A percentile compares a stretch with the other conserved stretches of the same genome.
Evolutionary conservation across 2,329 filamentous ascomycete genomes (phyloP).

Genomic region (Beauveria caledonica): DNA sequence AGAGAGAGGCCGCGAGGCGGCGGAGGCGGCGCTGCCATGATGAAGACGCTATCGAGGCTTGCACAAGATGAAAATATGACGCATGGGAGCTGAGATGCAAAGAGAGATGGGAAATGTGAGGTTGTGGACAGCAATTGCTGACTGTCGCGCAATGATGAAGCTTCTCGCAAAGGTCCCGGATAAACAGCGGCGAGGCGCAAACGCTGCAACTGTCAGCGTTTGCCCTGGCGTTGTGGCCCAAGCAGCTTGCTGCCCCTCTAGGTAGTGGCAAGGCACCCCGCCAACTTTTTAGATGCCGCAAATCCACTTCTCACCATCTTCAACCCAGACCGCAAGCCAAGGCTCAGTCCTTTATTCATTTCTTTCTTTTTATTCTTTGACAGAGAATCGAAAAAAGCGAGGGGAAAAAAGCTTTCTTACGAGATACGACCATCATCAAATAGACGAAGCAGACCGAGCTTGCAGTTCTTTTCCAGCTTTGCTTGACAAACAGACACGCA

Average conservation of each 20-base stretch:
- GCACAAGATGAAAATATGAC: background rate
- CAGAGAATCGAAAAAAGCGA: background rate
- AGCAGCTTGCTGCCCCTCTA: constrained; percentile 24
- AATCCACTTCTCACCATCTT: constrained; percentile 1
- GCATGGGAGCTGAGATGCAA: background rate
- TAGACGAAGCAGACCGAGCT: background rate
- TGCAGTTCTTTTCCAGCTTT: background rate
- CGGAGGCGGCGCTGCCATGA: constrained; percentile 27
- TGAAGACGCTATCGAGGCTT: background rate
- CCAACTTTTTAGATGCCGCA: constrained; percentile 20
- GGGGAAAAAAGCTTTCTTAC: no score
- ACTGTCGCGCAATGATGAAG: constrained; percentile 9
- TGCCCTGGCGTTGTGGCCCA: no score
- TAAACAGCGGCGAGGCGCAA: constrained; percentile 20
- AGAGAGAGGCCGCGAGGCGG: constrained; percentile 55
- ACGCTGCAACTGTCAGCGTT: no score
- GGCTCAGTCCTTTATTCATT: constrained; percentile 10
- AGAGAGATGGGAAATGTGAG: background rate
- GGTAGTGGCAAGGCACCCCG: constrained; percentile 21
- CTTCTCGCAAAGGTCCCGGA: constrained; percentile 13
- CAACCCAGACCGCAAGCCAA: background rate
- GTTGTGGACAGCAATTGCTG: background rate
- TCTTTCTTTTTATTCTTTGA: background rate
- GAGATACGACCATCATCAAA: background rate
- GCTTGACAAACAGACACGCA: background rate